Evolutionary conservation across 2,329 filamentous ascomycete species (phyloP), one percentile per base, ranked within the genome.

Genomic region (Pseudovirgaria hyperparasitica): DNA sequence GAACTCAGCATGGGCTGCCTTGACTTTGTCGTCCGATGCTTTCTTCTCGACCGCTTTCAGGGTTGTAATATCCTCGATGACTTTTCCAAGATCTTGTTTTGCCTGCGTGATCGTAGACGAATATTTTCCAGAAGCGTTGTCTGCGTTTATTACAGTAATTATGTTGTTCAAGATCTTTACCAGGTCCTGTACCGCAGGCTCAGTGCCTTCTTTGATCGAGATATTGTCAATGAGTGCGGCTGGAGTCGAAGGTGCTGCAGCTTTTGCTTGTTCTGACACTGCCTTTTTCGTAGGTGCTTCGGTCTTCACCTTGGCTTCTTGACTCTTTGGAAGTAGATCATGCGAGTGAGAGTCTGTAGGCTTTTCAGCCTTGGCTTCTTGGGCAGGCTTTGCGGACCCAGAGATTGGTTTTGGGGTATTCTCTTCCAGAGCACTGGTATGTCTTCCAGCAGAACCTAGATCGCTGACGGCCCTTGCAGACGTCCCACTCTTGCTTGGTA

Each of bases 141-240:
- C 87, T 31, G 81, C 80, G 54, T 94, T 93, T 51, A 94, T 76
- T 24, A 92, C 82, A 6, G 82, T 76, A 48, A 98, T 93, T 43
- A 98, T 78, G 54, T 92, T 84, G 59, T 98, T 98, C 43, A 98
- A 69, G 60, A 93, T 87, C 60, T 82, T 87, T 33, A 92, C 84
- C 5, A 98, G 66, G 45, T 96, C 84, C 56, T 94, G 85, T 13
- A 96, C 81, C 19, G 93, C 70, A 16, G 82, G 81, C 50, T 96
- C 87, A 33, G 76, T 72, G 28, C 80, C 82, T 43, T 84, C 71
- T 28, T 72, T 67, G 14, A 92, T 70, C 26, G 69, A 69, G 32
- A 94, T 62, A 34, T 85, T 73, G 47, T 93, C 82, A 40, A 96
- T 82, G 10, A 73, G 72, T 34, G 74, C 46, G 13, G 46, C 42